phyloP scores from a whole-genome alignment of 768 basidiomycete genomes.

The Hypsizygus marmoreus region DNA sequence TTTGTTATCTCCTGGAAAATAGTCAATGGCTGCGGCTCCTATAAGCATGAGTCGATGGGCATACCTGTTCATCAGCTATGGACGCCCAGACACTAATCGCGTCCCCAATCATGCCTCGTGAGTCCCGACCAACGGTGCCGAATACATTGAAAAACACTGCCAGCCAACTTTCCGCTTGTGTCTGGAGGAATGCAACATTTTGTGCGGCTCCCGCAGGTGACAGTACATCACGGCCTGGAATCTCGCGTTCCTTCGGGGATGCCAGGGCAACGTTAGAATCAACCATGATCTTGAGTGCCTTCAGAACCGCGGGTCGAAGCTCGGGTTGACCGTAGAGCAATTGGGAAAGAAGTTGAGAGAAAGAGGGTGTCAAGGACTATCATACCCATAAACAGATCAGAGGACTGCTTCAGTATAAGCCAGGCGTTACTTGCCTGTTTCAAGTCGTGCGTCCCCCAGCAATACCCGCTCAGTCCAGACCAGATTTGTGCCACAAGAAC shows the following conservation, averaged over 20 bases:
- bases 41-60: slow-evolving; percentile 12
- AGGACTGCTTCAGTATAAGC: slow-evolving; percentile 5
- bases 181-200: slow-evolving; percentile 72
- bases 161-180: slow-evolving; percentile 89
- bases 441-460: slow-evolving; percentile 77
- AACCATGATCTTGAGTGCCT: slow-evolving; percentile 77
- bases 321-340: slow-evolving; percentile 88
- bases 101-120: slow-evolving; percentile 77
- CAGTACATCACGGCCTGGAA: slow-evolving; percentile 33
- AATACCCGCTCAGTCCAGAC: slow-evolving; percentile 90
- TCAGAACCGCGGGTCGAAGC: slow-evolving; percentile 80
- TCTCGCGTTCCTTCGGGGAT: slow-evolving; percentile 34
- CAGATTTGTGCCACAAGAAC: slow-evolving; percentile 93
- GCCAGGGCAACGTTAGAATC: slow-evolving; percentile 71
- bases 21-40: slow-evolving; percentile 3
- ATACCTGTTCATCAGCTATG: slow-evolving; percentile 72
- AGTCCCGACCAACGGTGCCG: slow-evolving; percentile 76
- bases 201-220: slow-evolving; percentile 59
- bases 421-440: slow-evolving; percentile 49
- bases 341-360: slow-evolving; percentile 86
- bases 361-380: slow-evolving; percentile 62
- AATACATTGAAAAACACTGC: slow-evolving; percentile 98
- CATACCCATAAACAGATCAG: slow-evolving; percentile 5
- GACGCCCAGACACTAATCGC: slow-evolving; percentile 86
- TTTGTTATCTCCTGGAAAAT: slow-evolving; percentile 65